Evolutionary conservation across 169 alveolate genomes (phyloP), one percentile per base, ranked within the genome.

Genomic region (Plasmodium yoelii): DNA sequence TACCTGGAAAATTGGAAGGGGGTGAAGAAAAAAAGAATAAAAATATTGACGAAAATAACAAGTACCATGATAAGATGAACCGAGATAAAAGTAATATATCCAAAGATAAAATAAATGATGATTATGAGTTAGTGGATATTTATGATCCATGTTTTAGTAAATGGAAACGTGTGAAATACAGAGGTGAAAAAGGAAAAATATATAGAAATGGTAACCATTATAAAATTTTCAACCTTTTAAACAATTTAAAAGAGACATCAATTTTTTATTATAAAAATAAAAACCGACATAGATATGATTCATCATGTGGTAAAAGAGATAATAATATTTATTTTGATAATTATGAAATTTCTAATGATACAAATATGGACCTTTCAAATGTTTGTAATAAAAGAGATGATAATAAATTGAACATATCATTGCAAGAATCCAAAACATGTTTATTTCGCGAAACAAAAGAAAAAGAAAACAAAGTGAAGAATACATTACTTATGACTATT

Each of bases 61-160:
- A n/a, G 19, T n/a, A 47, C 44, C 28, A 9, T 22, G 42, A 44
- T 34, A 44, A 18, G 1, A 2, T 61, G 10, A 63, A 9, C 26
- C 51, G 42, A 1, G 4, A 34, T 3, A 22, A 22, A 22, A 22
- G 0, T 22, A 22, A 22, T 22, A 22, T 22, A 22, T 22, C 26
- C 26, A 28, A 49, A 1, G 5, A 34, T 3, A 34, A 34, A 34
- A 34, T 34, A 34, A 34, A 34, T 5, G 42, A 34, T 5, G 7
- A 3, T 34, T 34, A 34, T 34, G 42, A 34, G 42, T 0, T 34
- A 5, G 42, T 34, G 6, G 7, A 24, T 47, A 63, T 68, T n/a
- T 15, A 51, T 47, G 74, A 63, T 59, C 47, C 34, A 10, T 49
- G 68, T 56, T 77, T 63, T 57, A 63, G 65, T 68, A 77, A 51